These are phyloP conservation scores for Lactifluus subvellereus DNA, from an alignment of 768 basidiomycete species.

Conservation along the genomic window DNA sequence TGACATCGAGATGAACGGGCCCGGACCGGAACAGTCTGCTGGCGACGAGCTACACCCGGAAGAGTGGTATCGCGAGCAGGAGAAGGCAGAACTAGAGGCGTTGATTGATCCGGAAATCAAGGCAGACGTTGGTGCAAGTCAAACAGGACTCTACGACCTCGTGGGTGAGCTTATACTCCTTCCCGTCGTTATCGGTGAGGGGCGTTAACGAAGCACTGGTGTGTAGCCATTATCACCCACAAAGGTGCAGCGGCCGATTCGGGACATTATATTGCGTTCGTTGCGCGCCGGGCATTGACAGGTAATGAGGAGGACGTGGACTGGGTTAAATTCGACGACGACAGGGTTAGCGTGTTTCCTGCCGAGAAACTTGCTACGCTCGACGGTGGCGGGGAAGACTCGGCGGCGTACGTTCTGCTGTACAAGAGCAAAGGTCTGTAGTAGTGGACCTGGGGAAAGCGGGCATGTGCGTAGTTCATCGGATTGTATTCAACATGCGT, in stretches of 20 bases:
- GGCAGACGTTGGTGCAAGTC: conserved; percentile 66
- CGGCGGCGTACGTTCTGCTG: conserved; percentile 82
- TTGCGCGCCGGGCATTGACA: conserved; percentile 27
- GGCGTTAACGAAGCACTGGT: conserved; percentile 4
- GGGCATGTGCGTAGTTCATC: conserved; percentile 10
- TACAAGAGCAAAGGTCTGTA: conserved; percentile 60
- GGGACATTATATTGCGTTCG: conserved; percentile 93
- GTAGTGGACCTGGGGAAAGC: background rate
- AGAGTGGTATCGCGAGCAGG: conserved; percentile 52
- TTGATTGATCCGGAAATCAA: conserved; percentile 60
- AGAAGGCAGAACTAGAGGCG: conserved; percentile 56
- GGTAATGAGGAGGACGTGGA: conserved; percentile 63
- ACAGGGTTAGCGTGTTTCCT: conserved; percentile 83
- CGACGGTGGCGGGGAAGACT: conserved; percentile 91
- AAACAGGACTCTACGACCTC: conserved; percentile 84
- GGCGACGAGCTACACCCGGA: conserved; percentile 60
- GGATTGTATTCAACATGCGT: conserved; percentile 1
- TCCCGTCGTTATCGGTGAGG: conserved; percentile 2
- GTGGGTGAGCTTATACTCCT: conserved; percentile 52
- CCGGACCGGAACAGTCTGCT: conserved; percentile 26
- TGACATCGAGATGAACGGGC: conserved; percentile 49
- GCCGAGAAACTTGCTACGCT: conserved; percentile 77
- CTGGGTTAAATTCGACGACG: conserved; percentile 97
- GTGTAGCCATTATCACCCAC: conserved; percentile 85
- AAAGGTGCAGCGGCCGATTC: conserved; percentile 94